phyloP scores from a whole-genome alignment of 768 basidiomycete species.

The Macrolepiota fuliginosa region DNA sequence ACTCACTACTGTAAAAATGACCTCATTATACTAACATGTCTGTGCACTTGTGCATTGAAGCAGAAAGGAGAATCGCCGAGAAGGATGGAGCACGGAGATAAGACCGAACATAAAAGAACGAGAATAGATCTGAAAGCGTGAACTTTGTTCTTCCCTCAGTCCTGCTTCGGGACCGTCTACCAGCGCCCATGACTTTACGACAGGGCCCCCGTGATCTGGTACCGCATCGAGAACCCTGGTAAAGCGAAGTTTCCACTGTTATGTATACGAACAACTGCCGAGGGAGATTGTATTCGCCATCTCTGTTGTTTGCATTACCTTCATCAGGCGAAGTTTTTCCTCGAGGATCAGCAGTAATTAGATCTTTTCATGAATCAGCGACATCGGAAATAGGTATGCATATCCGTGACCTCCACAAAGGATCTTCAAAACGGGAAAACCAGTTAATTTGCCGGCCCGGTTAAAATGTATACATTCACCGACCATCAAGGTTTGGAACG shows the following conservation, averaged over 20 bases:
- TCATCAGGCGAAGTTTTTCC: constrained; percentile 7
- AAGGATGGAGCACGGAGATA: constrained; percentile 11
- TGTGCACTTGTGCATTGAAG: neutral
- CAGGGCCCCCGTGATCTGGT: neutral
- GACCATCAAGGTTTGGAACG: neutral
- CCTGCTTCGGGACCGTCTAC: neutral
- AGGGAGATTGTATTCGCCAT: neutral
- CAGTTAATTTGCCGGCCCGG: neutral
- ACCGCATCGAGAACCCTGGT: neutral
- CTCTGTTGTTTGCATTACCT: neutral
- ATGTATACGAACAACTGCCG: neutral
- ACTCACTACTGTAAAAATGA: neutral
- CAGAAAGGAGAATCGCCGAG: neutral
- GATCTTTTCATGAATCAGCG: neutral
- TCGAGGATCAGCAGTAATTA: constrained; percentile 1
- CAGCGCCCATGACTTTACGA: neutral
- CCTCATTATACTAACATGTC: neutral
- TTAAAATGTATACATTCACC: neutral
- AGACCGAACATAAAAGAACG: neutral
- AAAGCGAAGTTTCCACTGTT: neutral
- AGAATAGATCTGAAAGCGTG: neutral
- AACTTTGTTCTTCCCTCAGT: neutral
- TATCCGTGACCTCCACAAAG: neutral
- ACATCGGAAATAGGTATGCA: neutral
- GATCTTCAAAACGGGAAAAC: neutral